These are phyloP conservation scores for Phaeodactylum tricornutum DNA, from an alignment of 108 stramenopile genomes.

Conservation along the genomic window DNA sequence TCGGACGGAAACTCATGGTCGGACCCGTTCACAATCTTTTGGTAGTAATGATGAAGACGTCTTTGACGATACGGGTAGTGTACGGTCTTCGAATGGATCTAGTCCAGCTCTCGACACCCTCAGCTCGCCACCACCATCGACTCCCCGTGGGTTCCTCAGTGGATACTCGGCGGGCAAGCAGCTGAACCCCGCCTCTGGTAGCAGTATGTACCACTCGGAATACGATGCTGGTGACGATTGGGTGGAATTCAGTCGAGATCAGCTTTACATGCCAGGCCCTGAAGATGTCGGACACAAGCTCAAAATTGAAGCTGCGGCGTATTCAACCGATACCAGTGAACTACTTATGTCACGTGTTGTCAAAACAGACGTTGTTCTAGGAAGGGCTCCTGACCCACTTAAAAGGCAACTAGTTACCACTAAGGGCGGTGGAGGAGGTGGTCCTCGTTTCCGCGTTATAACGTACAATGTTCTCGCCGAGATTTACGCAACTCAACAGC, in stretches of 20 bases:
- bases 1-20: constrained; percentile 13
- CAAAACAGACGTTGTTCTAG: constrained; percentile 80
- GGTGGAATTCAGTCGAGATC: constrained; percentile 70
- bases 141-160: constrained; percentile 5
- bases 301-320: constrained; percentile 73
- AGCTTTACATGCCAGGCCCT: constrained; percentile 58
- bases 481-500: constrained; percentile 96
- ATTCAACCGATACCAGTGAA: constrained; percentile 71
- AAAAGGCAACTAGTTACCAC: constrained; percentile 67
- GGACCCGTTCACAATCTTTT: constrained; percentile 4
- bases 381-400: constrained; percentile 70
- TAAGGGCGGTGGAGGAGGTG: constrained; percentile 43
- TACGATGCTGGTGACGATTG: constrained; percentile 38
- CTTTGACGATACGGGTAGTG: constrained; percentile 3
- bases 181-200: not conserved
- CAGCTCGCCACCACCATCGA: not conserved
- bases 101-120: not conserved
- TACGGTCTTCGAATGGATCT: constrained; percentile 7
- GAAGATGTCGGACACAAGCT: constrained; percentile 75
- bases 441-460: constrained; percentile 84
- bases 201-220: not conserved
- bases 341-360: constrained; percentile 78
- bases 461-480: constrained; percentile 98
- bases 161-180: constrained; percentile 5
- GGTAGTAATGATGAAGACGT: constrained; percentile 3